These are phyloP conservation scores for Skeletonema potamos DNA, from an alignment of 108 stramenopile genomes.

Conservation along the genomic window DNA sequence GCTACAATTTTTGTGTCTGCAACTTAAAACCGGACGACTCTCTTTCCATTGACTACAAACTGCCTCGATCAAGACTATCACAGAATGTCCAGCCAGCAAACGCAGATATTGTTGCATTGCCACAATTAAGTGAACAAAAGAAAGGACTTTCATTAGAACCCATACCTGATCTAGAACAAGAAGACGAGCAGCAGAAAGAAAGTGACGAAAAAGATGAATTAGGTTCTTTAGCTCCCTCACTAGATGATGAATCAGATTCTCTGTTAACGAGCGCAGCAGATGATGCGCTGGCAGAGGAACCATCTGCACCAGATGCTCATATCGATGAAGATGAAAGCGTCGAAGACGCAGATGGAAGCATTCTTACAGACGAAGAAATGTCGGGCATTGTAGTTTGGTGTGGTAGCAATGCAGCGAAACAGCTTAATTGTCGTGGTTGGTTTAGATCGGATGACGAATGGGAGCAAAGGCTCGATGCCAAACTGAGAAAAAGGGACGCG, in stretches of 20 bases:
- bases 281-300: neutral
- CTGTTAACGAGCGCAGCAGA: neutral
- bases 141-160: constrained; percentile 11
- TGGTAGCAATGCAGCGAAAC: constrained; percentile 75
- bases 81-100: neutral
- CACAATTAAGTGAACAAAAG: constrained; percentile 1
- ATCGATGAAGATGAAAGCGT: constrained; percentile 2
- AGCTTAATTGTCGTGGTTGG: constrained; percentile 82
- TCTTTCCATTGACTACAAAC: constrained; percentile 55
- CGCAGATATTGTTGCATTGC: neutral
- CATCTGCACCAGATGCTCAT: neutral
- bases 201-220: neutral
- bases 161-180: constrained; percentile 15
- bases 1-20: constrained; percentile 66
- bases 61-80: constrained; percentile 11
- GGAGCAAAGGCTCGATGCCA: constrained; percentile 61
- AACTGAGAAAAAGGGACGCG: constrained; percentile 63
- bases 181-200: constrained; percentile 9
- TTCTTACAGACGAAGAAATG: constrained; percentile 56
- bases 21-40: constrained; percentile 54
- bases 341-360: constrained; percentile 25
- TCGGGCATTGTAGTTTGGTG: constrained; percentile 79
- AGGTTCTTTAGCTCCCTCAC: neutral
- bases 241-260: constrained; percentile 16
- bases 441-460: constrained; percentile 83